Evolutionary conservation across 768 basidiomycete species (phyloP), one percentile per base, ranked within the genome.

Genomic region (Trichaptum fuscoviolaceum): DNA sequence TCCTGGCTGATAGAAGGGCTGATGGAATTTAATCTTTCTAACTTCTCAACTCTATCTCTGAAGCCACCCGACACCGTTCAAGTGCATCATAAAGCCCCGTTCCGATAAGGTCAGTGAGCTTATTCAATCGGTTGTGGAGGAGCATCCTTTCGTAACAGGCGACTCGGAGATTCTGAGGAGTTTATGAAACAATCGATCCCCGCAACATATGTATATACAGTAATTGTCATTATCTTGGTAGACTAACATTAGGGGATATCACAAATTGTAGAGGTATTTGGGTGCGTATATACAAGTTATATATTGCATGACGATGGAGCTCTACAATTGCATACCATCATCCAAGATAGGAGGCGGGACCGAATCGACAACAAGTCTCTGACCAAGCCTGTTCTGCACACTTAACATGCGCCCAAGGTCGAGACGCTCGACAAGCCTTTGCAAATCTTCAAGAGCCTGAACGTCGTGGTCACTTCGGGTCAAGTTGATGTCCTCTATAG

Each of bases 11-110:
- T 2, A 30, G 30, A 30, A 30, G 30, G 30, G 30, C 30, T 30
- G 30, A 30, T 30, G 30, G 30, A 8, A 30, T 2, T 30, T 30
- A 30, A 30, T 3, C 30, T 8, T 30, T 30, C 8, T 30, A 3
- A 30, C 30, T 8, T 30, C 2, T 30, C 4, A 30, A 30, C 30
- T 30, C 8, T 8, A 30, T 30, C 30, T 3, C 30, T 35, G 5
- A 52, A 77, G 76, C 63, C 74, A 73, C 63, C 73, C 75, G 10
- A 63, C 62, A 10, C 70, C 70, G 5, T 73, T 74, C 69, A 63
- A 69, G 36, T 76, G 73, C 60, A 63, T 68, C 30, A 70, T 78
- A 63, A 72, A 69, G 66, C 75, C 75, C 25, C 70, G 75, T 7
- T 72, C 71, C 35, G 67, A 69, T 7, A 69, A 67, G 27, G 73